Conservation (phyloP, 768 basidiomycete species). For the Termitomyces heimii region DNA sequence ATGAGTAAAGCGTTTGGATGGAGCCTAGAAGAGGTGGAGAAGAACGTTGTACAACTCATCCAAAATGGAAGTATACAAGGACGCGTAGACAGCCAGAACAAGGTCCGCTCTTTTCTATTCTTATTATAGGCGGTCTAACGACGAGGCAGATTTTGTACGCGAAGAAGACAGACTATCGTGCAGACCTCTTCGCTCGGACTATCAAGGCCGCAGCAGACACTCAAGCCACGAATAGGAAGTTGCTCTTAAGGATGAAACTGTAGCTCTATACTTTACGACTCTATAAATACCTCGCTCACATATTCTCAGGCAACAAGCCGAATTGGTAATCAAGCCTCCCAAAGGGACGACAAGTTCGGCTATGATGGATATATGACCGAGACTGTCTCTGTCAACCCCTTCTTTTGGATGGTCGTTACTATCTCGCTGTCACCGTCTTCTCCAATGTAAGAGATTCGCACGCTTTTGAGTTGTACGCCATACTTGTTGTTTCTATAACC, state of each 20-base stretch:
- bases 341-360: constrained; percentile 33
- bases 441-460: not conserved
- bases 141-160: constrained; percentile 64
- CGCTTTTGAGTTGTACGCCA: not conserved
- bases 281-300: not conserved
- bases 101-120: constrained; percentile 34
- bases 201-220: constrained; percentile 70
- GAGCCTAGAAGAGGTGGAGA: constrained; percentile 64
- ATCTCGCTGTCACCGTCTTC: not conserved
- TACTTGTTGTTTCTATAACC: not conserved
- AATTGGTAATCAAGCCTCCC: constrained; percentile 63
- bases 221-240: constrained; percentile 66
- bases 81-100: constrained; percentile 85
- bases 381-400: not conserved
- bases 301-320: constrained; percentile 66
- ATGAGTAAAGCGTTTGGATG: constrained; percentile 89
- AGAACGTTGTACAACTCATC: constrained; percentile 72
- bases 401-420: not conserved
- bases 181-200: constrained; percentile 69
- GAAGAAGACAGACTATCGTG: constrained; percentile 73
- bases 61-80: constrained; percentile 73
- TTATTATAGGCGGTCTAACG: constrained; percentile 3
- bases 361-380: constrained; percentile 9
- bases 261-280: constrained; percentile 21
- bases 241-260: constrained; percentile 81